A percentile compares a stretch with the other conserved stretches of the same genome.
These are phyloP conservation scores for Aspergillus sp. DNA, from an alignment of 2,329 filamentous ascomycete genomes.

Conservation along the genomic window DNA sequence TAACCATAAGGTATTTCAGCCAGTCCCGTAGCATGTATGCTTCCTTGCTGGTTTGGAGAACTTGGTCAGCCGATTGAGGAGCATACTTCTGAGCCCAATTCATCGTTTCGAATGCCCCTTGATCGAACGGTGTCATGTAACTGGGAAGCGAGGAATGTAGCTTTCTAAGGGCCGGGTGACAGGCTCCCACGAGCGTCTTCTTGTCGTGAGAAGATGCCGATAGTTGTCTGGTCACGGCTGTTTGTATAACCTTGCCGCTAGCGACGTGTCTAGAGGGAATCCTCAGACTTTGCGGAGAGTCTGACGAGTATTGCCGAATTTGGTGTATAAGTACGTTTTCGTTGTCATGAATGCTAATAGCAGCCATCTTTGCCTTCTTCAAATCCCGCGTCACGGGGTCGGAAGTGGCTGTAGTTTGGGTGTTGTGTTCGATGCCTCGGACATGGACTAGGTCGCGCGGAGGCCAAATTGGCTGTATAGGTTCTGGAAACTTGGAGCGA, in stretches of 20 bases:
- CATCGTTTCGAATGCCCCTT: conserved; percentile 69
- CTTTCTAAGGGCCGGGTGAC: conserved; percentile 61
- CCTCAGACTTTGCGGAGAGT: conserved; percentile 23
- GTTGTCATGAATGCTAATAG: conserved; percentile 33
- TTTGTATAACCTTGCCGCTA: conserved; percentile 33
- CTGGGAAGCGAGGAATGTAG: conserved; percentile 63
- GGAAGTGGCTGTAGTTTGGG: background rate
- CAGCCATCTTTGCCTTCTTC: conserved; percentile 43
- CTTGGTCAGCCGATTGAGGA: conserved; percentile 66
- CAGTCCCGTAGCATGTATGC: conserved; percentile 73
- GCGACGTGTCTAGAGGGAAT: conserved; percentile 31
- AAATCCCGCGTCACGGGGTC: conserved; percentile 19
- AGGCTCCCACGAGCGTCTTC: conserved; percentile 7
- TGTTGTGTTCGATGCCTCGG: conserved; percentile 44
- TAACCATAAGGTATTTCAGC: conserved; percentile 74
- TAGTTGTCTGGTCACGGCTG: conserved; percentile 32
- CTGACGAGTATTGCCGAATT: background rate
- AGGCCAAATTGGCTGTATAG: conserved; percentile 42
- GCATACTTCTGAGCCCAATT: conserved; percentile 86
- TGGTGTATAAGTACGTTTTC: conserved; percentile 34
- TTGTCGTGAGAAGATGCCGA: conserved; percentile 21
- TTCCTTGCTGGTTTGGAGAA: conserved; percentile 75
- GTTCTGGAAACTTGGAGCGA: conserved; percentile 32
- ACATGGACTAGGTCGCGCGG: conserved; percentile 47
- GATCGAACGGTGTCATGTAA: conserved; percentile 76